Base-by-base conservation (phyloP, 139 green algal genomes). In the Chlamydomonas incerta region DNA sequence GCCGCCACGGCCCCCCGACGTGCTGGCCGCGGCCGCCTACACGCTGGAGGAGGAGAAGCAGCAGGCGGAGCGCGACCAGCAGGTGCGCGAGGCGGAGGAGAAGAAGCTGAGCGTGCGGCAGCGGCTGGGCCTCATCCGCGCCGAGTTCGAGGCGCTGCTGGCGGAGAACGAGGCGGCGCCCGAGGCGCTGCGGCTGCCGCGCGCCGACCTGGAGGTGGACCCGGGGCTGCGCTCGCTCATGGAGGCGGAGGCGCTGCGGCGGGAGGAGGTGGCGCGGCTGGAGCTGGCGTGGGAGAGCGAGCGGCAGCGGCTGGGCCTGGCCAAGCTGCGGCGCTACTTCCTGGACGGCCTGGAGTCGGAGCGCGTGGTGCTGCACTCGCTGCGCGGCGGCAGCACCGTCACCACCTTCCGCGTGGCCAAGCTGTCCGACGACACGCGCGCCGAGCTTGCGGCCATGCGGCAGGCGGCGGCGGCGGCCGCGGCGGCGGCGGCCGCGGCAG, bases 31-130 rank as follows among this genome's bases (percentile, higher is more conserved):
- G 2, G 35, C 70, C 34, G 87, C 84, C 66, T 96, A 96, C 81
- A 95, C 89, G 0, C 89, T 97, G 21, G 95, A 98, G 82, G 92
- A 97, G 80, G 92, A 90, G 5, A 95, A 95, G 91, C 91, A 95
- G 76, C 93, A 95, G 88, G 87, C 88, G n/a, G 93, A 95, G 74
- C 73, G 87, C 35, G 90, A 83, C 77, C 77, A 83, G 63, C 77
- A 83, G 77, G 33, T 85, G 6, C 79, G 79, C 31, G 68, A 74
- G 79, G 79, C 79, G 3, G 79, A 95, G 76, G 82, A 80, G 35
- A 96, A 96, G 91, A 96, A 96, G 88, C 60, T 90, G 57, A 87
- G 80, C 6, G 84, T 95, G 41, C 65, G 87, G 4, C 83, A 95
- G 71, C 86, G 92, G 28, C 60, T 95, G 46, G 74, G 85, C 29